Percentiles rank a stretch among this genome's conserved stretches.
Conservation (phyloP, 148 eudicot species). For the Silene uniflora region DNA sequence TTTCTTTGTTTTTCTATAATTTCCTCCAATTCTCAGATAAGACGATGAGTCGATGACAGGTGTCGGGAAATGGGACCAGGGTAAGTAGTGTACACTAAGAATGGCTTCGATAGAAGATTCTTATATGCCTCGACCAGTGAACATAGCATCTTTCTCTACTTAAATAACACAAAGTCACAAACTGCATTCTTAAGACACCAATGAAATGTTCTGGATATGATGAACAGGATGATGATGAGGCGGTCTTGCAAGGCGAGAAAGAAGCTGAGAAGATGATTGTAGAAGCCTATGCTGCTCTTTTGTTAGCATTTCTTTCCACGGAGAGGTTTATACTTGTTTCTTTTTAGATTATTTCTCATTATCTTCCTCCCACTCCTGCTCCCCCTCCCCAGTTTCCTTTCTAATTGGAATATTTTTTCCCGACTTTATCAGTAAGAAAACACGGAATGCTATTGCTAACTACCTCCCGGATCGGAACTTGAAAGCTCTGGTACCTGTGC, state of each 20-base stretch:
- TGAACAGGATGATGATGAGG: slow-evolving; percentile 72
- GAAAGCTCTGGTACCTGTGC: slow-evolving; percentile 78
- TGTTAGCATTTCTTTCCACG: slow-evolving; percentile 90
- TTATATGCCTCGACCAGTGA: neutral
- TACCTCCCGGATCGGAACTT: slow-evolving; percentile 71
- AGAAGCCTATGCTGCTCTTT: slow-evolving; percentile 91
- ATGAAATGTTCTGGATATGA: neutral
- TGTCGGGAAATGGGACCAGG: neutral
- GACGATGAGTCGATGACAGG: neutral
- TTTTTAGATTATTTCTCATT: too few relatives aligned
- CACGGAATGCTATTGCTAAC: slow-evolving; percentile 61
- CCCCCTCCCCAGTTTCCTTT: neutral
- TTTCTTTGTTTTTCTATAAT: neutral
- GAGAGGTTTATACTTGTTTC: slow-evolving; percentile 56
- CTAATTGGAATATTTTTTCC: slow-evolving; percentile 17
- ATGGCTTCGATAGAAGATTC: neutral
- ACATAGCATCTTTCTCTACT: slow-evolving; percentile 2
- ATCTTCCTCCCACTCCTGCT: too few relatives aligned
- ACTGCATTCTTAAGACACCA: neutral
- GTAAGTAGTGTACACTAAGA: neutral
- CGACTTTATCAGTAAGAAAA: slow-evolving; percentile 47
- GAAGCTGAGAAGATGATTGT: slow-evolving; percentile 98
- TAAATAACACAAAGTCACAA: neutral
- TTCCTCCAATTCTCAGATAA: neutral
- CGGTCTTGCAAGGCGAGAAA: slow-evolving; percentile 78